Base-by-base conservation (phyloP, 345 rosid species). In the Zanthoxylum bungeanum region DNA sequence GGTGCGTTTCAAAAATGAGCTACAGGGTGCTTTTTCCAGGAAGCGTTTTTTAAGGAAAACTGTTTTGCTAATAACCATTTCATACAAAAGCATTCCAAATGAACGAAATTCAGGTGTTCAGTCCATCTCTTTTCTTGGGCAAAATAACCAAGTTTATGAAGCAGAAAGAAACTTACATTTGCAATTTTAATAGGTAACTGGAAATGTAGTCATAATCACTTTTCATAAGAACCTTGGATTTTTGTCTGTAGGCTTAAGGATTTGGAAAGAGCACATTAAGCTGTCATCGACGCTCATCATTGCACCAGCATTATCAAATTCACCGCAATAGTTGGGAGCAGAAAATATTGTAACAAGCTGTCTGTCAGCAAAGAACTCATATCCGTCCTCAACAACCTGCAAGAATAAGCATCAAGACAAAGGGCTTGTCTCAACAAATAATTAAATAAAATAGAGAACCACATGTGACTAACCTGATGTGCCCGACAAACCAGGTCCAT, bases 401-500 rank as follows among this genome's bases (percentile, higher is more conserved):
- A 73, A 68, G 64, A 39, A 9, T 42, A 60, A 21, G 5, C 34
- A 25, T 22, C 28, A 5, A 25, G 22, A 24, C 75, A 75, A 74
- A 66, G 36, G 64, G 42, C 66, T 59, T 36, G 37, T 36, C 25
- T 68, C 17, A 39, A 49, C 12, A 73, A 58, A 19, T 30, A 49
- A 31, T n/a, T 21, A 59, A 53, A 24, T 34, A 52, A n/a, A 24
- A 64, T 16, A 36, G 60, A 55, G 9, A 25, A 65, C 50, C 24
- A 5, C 57, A 70, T 31, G 33, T 60, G 66, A 65, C 68, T 63
- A 71, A 90, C 98, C 93, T 93, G 98, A 75, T 93, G 98, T 10
- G 97, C 98, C 65, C 95, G 98, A 67, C 98, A 93, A 72, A 93
- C 84, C 59, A 93, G 97, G 81, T 93, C 98, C 93, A 93, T 87